phyloP scores from a whole-genome alignment of 1,284 basidiomycete genomes.

The Pyrrhoderma noxium region DNA sequence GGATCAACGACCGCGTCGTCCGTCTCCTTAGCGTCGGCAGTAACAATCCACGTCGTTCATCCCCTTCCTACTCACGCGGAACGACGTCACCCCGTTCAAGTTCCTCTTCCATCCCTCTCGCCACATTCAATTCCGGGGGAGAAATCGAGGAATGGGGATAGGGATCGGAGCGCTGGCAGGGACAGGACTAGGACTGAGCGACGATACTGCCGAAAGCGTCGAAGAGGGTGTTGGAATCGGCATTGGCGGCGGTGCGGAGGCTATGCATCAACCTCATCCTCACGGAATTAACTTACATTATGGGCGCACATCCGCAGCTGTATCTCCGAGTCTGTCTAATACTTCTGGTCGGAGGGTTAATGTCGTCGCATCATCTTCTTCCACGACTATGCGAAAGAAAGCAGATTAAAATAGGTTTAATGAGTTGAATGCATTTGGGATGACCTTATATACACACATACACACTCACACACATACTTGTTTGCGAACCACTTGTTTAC shows the following conservation, averaged over 20 bases:
- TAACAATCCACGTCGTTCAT: slow-evolving; percentile 20
- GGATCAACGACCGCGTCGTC: slow-evolving; percentile 67
- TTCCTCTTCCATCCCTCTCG: not conserved
- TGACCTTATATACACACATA: no score
- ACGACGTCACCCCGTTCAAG: slow-evolving; percentile 20
- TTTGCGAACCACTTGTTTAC: no score
- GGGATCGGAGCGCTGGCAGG: slow-evolving; percentile 17
- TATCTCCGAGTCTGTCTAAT: no score
- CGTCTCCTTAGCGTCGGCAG: slow-evolving; percentile 49
- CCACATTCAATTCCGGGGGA: not conserved
- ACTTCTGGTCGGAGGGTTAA: no score
- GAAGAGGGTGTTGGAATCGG: slow-evolving; percentile 40
- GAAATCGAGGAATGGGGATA: slow-evolving; percentile 13
- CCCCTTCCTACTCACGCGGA: not conserved
- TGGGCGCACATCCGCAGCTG: no score
- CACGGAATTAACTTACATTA: not conserved
- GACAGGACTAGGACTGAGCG: slow-evolving; percentile 29
- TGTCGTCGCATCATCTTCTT: no score
- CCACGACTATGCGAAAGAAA: no score
- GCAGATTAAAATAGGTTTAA: no score
- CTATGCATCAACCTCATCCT: not conserved
- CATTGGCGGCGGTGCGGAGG: slow-evolving; percentile 9
- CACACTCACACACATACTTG: no score
- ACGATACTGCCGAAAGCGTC: slow-evolving; percentile 38
- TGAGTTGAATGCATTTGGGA: no score